Base-by-base conservation (phyloP, 306 rosid genomes). In the Erythrophleum fordii region DNA sequence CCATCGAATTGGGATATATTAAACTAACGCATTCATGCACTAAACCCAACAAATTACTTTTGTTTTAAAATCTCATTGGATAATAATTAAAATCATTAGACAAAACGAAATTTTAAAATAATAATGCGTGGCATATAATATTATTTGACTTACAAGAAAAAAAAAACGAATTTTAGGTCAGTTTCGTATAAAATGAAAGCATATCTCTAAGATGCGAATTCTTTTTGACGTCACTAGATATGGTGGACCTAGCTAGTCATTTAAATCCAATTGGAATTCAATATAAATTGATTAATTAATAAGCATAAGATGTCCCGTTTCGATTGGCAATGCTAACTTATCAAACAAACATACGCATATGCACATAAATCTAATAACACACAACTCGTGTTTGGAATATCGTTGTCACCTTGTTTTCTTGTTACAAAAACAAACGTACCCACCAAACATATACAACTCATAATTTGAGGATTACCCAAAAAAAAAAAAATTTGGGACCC, bases 101-200 rank as follows among this genome's bases (percentile, higher is more conserved):
- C 28, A 48, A n/a, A 64, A n/a, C 11, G 25, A 12, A 39, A 34
- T 8, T 37, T 61, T 9, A 16, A 14, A 53, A 37, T 17, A 46
- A 17, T 31, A 45, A 14, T 37, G 16, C 4, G 45, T 42, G 72
- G 49, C 61, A 71, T 62, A 76, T 69, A 46, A 20, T 83, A 85
- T 69, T 69, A 83, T 81, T 87, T 88, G 89, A 86, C 90, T 78
- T 84, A 37, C 16, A 42, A 35, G 26, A 16, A 75, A 59, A 69
- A 73, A 78, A 67, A 16, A 60, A 20, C n/a, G n/a, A n/a, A 66
- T 37, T 73, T 49, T 31, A 28, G 52, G 75, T 61, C 73, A 68
- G 60, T 67, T 62, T 78, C 84, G 53, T 5, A 78, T 69, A 69
- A 56, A 42, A 20, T 81, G 73, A 69, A 77, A 83, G 42, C 69